These are phyloP conservation scores for Cordyceps cicadae DNA, from an alignment of 2,329 filamentous ascomycete species.

Conservation along the genomic window DNA sequence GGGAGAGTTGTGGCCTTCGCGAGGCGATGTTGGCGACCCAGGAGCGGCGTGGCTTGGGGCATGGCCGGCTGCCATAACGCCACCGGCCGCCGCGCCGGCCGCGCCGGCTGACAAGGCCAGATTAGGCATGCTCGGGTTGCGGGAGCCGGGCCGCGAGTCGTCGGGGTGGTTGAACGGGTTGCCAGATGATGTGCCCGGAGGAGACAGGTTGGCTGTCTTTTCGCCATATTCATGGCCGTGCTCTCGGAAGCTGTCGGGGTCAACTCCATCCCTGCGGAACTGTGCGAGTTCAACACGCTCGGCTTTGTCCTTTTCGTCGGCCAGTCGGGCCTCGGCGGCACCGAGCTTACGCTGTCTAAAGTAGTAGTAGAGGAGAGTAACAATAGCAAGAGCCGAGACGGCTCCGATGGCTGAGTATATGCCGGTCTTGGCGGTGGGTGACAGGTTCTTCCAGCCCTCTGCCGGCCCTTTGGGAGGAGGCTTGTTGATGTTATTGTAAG, in stretches of 20 bases:
- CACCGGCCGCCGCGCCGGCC: constrained; percentile 1
- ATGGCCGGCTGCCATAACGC: background rate
- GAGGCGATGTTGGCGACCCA: constrained; percentile 5
- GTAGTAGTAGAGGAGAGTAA: constrained; percentile 42
- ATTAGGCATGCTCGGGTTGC: background rate
- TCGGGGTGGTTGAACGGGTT: constrained; percentile 8
- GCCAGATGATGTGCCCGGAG: constrained; percentile 2
- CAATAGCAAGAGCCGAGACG: constrained; percentile 34
- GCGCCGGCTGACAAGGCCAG: background rate
- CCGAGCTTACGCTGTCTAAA: constrained; percentile 47
- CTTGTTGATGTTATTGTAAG: constrained; percentile 33
- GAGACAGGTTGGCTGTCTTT: background rate
- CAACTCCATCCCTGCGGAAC: constrained; percentile 38
- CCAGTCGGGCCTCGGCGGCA: constrained; percentile 39
- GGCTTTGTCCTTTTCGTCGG: constrained; percentile 34
- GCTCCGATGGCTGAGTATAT: constrained; percentile 41
- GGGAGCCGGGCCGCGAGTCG: constrained; percentile 6
- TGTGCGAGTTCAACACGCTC: constrained; percentile 45
- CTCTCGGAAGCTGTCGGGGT: constrained; percentile 37
- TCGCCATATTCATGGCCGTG: constrained; percentile 17
- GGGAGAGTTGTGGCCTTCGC: background rate
- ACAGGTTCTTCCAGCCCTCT: constrained; percentile 48
- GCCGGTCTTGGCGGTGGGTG: constrained; percentile 40
- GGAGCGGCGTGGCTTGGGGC: constrained; percentile 4
- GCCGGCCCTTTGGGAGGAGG: constrained; percentile 34